Percentiles rank a stretch among this genome's conserved stretches.
These are phyloP conservation scores for Neoarthrinium moseri DNA, from an alignment of 2,329 filamentous ascomycete species.

Conservation along the genomic window DNA sequence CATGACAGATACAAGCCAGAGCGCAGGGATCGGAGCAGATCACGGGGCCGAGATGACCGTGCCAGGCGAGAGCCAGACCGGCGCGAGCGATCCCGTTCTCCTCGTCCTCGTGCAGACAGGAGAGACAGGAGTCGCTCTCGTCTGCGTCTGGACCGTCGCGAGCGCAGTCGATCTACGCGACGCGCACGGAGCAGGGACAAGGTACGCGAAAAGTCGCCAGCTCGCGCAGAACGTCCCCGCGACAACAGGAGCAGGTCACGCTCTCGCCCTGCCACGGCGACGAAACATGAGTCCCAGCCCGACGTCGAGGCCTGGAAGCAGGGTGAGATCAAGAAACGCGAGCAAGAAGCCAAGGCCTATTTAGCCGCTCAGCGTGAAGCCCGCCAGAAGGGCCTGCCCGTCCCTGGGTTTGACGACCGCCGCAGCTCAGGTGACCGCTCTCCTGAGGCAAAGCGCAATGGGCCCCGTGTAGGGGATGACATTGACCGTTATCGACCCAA, in stretches of 20 bases:
- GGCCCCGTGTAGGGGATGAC: slow-evolving; percentile 33
- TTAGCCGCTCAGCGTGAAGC: slow-evolving; percentile 61
- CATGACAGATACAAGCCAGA: slow-evolving; percentile 24
- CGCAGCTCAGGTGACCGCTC: slow-evolving; percentile 42
- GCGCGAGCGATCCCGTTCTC: slow-evolving; percentile 29
- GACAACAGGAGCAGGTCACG: slow-evolving; percentile 39
- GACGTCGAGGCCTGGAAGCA: slow-evolving; percentile 55
- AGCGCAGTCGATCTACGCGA: slow-evolving; percentile 18
- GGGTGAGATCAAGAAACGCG: slow-evolving; percentile 60
- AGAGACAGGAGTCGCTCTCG: slow-evolving; percentile 26
- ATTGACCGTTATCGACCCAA: slow-evolving; percentile 48
- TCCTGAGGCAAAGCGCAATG: slow-evolving; percentile 39
- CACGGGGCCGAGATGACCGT: slow-evolving; percentile 25
- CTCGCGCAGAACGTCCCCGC: slow-evolving; percentile 18
- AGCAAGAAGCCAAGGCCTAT: slow-evolving; percentile 64
- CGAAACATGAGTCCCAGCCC: slow-evolving; percentile 40
- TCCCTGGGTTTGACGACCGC: slow-evolving; percentile 57
- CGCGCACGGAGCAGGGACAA: slow-evolving; percentile 19
- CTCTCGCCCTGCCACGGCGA: slow-evolving; percentile 40
- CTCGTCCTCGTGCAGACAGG: slow-evolving; percentile 25
- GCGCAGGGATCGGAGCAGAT: slow-evolving; percentile 26
- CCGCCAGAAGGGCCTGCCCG: slow-evolving; percentile 55
- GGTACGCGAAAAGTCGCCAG: slow-evolving; percentile 18
- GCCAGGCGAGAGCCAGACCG: slow-evolving; percentile 25
- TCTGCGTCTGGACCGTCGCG: slow-evolving; percentile 19